Conservation (phyloP, 108 stramenopile genomes). For the Chaetoceros muelleri region DNA sequence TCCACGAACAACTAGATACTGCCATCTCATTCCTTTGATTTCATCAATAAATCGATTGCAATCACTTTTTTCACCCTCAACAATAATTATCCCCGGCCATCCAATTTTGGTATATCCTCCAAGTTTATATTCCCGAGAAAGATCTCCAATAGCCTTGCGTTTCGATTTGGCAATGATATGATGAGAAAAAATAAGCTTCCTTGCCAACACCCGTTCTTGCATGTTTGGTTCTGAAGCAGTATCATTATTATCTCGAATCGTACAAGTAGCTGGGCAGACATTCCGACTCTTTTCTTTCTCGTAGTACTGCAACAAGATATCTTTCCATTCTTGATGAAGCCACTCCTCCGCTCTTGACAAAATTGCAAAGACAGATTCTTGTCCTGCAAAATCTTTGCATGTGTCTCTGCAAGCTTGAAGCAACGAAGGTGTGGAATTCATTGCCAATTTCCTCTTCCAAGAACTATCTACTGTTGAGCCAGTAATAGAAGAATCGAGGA, state of each 20-base stretch:
- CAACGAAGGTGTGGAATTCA: constrained; percentile 36
- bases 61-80: constrained; percentile 56
- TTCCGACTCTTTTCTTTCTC: background rate
- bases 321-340: constrained; percentile 43
- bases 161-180: constrained; percentile 79
- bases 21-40: constrained; percentile 58
- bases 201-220: constrained; percentile 21
- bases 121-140: constrained; percentile 42
- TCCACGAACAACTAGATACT: constrained; percentile 62
- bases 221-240: background rate
- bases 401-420: constrained; percentile 22
- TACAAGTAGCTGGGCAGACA: background rate
- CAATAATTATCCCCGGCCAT: constrained; percentile 69
- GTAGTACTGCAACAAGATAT: too few relatives aligned
- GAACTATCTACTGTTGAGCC: background rate
- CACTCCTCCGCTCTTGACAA: constrained; percentile 54
- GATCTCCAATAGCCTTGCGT: constrained; percentile 38
- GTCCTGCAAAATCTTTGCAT: constrained; percentile 18
- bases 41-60: constrained; percentile 48
- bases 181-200: constrained; percentile 69
- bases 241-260: background rate
- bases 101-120: constrained; percentile 74
- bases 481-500: background rate
- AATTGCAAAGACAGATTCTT: constrained; percentile 54
- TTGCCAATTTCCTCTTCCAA: constrained; percentile 19